Percentiles rank a stretch among this genome's conserved stretches.
phyloP scores from a whole-genome alignment of 2,329 filamentous ascomycete genomes.

The Alternaria gaisen region DNA sequence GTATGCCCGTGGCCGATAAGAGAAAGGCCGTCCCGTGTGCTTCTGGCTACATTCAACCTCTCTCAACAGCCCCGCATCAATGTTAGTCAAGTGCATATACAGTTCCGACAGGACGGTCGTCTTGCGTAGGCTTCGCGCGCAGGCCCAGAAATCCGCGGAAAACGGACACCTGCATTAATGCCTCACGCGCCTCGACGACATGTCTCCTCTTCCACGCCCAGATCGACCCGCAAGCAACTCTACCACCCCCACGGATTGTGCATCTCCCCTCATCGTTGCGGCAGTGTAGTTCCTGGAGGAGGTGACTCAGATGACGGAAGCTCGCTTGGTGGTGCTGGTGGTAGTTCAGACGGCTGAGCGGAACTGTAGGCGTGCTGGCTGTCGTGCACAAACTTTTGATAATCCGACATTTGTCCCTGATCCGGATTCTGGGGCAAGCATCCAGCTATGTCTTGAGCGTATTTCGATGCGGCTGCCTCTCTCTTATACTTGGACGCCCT shows the following conservation, averaged over 20 bases:
- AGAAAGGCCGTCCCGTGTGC: not conserved
- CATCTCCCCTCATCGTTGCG: not conserved
- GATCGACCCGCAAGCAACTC: no score
- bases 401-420: not conserved
- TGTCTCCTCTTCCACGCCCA: not conserved
- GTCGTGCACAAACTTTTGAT: not conserved
- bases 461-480: not conserved
- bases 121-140: not conserved
- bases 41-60: not conserved
- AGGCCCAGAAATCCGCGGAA: not conserved
- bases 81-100: not conserved
- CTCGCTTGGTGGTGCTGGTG: not conserved
- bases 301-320: not conserved
- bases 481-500: slow-evolving; percentile 3
- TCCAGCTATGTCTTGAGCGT: not conserved
- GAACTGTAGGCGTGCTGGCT: not conserved
- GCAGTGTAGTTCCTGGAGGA: not conserved
- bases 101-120: not conserved
- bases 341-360: not conserved
- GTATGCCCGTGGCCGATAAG: not conserved
- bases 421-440: not conserved
- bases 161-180: not conserved
- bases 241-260: not conserved
- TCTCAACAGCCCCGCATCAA: not conserved
- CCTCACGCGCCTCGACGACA: not conserved